phyloP scores from a whole-genome alignment of 257 asterid species.

The Jacaranda copaia region DNA sequence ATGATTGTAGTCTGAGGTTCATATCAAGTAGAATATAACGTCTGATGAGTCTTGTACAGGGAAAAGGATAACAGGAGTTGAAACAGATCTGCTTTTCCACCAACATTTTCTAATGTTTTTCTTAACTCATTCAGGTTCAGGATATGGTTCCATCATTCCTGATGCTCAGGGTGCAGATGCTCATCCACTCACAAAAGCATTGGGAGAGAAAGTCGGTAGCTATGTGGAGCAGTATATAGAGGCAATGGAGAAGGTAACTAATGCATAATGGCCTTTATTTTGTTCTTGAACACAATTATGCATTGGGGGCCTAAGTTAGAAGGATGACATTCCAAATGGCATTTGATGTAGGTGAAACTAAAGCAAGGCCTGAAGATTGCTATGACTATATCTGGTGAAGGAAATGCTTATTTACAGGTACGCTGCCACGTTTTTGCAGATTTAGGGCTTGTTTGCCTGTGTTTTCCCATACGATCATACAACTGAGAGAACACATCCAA shows the following conservation, averaged over 20 bases:
- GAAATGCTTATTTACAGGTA: slow-evolving; percentile 95
- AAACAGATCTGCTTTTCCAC: neutral
- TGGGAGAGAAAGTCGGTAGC: slow-evolving; percentile 78
- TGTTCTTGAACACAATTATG: slow-evolving; percentile 22
- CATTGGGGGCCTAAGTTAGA: slow-evolving; percentile 3
- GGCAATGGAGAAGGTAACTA: slow-evolving; percentile 91
- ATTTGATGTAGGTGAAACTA: slow-evolving; percentile 70
- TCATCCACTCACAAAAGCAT: slow-evolving; percentile 67
- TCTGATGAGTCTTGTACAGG: too few species aligned
- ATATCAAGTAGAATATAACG: too few species aligned
- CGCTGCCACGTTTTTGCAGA: slow-evolving; percentile 17
- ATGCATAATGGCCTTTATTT: slow-evolving; percentile 21
- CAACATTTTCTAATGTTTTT: slow-evolving; percentile 24
- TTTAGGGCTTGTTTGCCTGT: neutral
- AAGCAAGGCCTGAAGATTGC: slow-evolving; percentile 96
- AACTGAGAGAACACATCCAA: too few species aligned
- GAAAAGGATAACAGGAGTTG: too few species aligned
- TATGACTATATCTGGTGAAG: slow-evolving; percentile 91
- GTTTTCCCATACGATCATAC: neutral
- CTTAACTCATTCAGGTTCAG: slow-evolving; percentile 60
- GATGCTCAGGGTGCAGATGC: slow-evolving; percentile 76
- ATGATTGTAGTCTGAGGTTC: too few species aligned
- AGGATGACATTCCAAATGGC: slow-evolving; percentile 31
- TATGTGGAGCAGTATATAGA: slow-evolving; percentile 76
- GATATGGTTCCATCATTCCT: slow-evolving; percentile 92